Evolutionary conservation across 495 filamentous ascomycete species (phyloP).

Genomic region (Niebla homalea): DNA sequence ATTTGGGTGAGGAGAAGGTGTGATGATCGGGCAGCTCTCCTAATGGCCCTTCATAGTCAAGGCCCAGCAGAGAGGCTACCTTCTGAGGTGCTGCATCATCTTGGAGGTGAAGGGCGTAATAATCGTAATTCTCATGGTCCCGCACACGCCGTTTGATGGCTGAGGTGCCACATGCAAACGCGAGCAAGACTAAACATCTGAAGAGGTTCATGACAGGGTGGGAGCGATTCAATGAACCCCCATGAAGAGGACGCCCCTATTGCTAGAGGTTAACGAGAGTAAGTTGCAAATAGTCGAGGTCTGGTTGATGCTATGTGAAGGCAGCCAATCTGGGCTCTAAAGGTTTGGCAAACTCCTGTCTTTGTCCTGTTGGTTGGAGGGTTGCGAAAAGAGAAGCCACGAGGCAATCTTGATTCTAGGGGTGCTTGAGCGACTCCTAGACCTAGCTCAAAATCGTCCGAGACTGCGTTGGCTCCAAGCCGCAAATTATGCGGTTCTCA

Average conservation of each 20-base stretch:
- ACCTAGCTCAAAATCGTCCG: background rate
- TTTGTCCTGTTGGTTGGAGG: background rate
- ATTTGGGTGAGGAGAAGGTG: slow-evolving; percentile 59
- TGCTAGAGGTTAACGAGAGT: too few relatives aligned
- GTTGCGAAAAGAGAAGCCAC: too few relatives aligned
- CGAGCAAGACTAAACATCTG: slow-evolving; percentile 22
- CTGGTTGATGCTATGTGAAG: too few relatives aligned
- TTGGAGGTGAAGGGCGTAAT: slow-evolving; percentile 78
- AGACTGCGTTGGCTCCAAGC: too few relatives aligned
- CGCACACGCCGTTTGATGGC: slow-evolving; percentile 35
- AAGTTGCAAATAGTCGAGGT: too few relatives aligned
- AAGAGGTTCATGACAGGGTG: slow-evolving; percentile 7
- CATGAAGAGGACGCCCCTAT: background rate
- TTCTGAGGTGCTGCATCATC: slow-evolving; percentile 48
- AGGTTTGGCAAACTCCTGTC: background rate
- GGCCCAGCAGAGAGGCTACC: slow-evolving; percentile 60
- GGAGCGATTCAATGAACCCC: slow-evolving; percentile 27
- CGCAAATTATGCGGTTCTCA: too few relatives aligned
- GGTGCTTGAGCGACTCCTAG: background rate
- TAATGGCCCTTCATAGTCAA: slow-evolving; percentile 71
- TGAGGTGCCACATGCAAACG: slow-evolving; percentile 26
- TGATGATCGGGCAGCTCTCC: slow-evolving; percentile 74
- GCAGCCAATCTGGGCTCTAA: background rate
- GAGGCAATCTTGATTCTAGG: too few relatives aligned
- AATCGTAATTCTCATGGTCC: slow-evolving; percentile 64